Base-by-base conservation (phyloP, 176 grass and related monocot genomes). In the Alloteropsis semialata region DNA sequence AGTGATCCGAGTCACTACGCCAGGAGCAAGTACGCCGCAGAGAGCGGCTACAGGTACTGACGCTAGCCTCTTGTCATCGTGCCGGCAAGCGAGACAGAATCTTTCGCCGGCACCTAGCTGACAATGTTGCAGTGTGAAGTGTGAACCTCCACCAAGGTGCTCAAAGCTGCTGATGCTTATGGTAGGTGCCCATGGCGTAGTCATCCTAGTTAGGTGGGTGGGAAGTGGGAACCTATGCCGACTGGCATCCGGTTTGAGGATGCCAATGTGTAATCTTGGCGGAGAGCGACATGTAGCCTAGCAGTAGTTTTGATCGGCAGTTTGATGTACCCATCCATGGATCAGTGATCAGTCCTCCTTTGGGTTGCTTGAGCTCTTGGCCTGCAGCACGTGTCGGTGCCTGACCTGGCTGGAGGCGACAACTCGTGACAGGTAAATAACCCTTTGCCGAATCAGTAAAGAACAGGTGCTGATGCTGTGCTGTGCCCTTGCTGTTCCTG, bases 31-130 rank as follows among this genome's bases (percentile, higher is more conserved):
- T 94, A 94, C 22, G 87, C 64, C 0, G 75, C 88, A 21, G 96
- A 96, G 24, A 84, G 67, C 53, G 87, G 87, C 48, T 96, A 88
- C 81, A 77, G 93, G 75, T 99, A 93, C 83, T 99, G 87, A 81
- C 21, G 57, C 18, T 16, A 83, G 69, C 5, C 19, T 51, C 11
- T 37, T 56, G 36, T 44, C 67, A 58, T 77, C 45, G 3, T 77
- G 78, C 65, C 45, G 51, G 2, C 17, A 10, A 7, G 44, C 17
- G 14, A 7, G 44, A 6, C 12, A 34, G 21, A 44, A 41, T 71
- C 46, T 57, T 41, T 14, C 5, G 37, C 56, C 15, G 16, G 36
- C 24, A 46, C 32, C 48, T 32, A 34, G 32, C 38, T 18, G 14
- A 9, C 10, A 18, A 25, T 60, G 50, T 59, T 37, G 36, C 28